Percentiles rank a stretch among this genome's conserved stretches.
Conservation (phyloP, 192 early-diverging fungal species). For the Funneliformis geosporum region DNA sequence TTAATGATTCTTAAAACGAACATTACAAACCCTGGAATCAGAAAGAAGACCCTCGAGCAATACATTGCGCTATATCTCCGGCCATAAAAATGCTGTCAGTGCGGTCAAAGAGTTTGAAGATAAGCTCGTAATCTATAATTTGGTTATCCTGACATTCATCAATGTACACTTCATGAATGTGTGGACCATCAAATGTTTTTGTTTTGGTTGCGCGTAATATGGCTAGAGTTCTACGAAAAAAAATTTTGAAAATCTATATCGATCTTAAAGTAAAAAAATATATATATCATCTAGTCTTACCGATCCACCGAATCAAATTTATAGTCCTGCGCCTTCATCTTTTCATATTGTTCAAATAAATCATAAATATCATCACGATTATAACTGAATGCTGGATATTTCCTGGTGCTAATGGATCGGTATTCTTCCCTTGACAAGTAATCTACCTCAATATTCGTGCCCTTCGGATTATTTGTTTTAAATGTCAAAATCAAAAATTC, state of each 20-base stretch:
- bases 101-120: no score
- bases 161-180: slow-evolving; percentile 27
- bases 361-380: background rate
- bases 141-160: slow-evolving; percentile 9
- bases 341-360: background rate
- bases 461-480: background rate
- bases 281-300: background rate
- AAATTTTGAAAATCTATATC: background rate
- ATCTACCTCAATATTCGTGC: background rate
- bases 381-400: slow-evolving; percentile 5
- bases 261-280: background rate
- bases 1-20: background rate
- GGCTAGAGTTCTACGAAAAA: background rate
- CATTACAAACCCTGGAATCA: slow-evolving; percentile 3
- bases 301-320: background rate
- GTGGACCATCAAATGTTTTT: background rate
- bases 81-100: slow-evolving; percentile 22
- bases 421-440: no score
- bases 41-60: slow-evolving; percentile 15
- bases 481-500: background rate
- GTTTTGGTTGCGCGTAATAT: background rate
- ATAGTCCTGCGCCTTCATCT: background rate
- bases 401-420: background rate
- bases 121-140: no score
- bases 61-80: slow-evolving; percentile 24